Conservation (phyloP, 2,329 filamentous ascomycete genomes). For the Tolypocladium tundrense region DNA sequence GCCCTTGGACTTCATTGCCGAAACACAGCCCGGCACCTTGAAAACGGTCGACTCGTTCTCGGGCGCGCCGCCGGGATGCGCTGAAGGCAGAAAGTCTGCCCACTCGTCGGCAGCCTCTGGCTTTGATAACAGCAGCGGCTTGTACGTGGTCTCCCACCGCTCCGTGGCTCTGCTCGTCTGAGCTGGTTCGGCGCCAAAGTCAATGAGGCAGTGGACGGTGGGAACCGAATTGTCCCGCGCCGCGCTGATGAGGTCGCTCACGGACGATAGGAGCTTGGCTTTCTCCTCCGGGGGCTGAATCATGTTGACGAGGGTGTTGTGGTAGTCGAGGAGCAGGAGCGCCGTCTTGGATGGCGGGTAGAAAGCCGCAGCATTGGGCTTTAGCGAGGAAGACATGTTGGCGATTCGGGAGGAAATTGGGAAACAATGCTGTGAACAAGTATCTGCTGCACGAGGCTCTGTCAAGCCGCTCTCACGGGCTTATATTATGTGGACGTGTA, state of each 20-base stretch:
- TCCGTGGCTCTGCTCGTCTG: constrained; percentile 3
- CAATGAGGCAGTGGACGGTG: constrained; percentile 6
- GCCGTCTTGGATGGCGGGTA: constrained; percentile 5
- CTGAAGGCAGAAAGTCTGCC: not conserved
- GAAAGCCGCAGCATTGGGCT: not conserved
- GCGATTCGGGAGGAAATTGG: not conserved
- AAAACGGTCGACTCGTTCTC: constrained; percentile 1
- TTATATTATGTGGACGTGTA: not conserved
- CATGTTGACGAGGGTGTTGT: constrained; percentile 4
- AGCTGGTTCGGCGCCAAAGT: constrained; percentile 1
- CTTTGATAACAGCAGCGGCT: constrained; percentile 1
- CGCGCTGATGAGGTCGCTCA: constrained; percentile 1
- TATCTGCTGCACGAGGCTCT: no score
- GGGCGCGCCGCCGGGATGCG: not conserved
- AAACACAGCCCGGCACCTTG: constrained; percentile 4
- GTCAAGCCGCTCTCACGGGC: not conserved
- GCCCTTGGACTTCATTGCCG: constrained; percentile 2
- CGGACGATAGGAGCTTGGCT: constrained; percentile 2
- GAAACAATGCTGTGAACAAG: not conserved
- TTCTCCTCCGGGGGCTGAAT: constrained; percentile 2
- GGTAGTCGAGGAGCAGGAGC: constrained; percentile 7
- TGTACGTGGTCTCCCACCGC: constrained; percentile 3
- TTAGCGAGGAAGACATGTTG: not conserved
- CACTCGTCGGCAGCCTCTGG: constrained; percentile 1
- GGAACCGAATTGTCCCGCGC: constrained; percentile 2